These are phyloP conservation scores for Starmera quercuum DNA, from an alignment of 805 yeast species.

Conservation along the genomic window DNA sequence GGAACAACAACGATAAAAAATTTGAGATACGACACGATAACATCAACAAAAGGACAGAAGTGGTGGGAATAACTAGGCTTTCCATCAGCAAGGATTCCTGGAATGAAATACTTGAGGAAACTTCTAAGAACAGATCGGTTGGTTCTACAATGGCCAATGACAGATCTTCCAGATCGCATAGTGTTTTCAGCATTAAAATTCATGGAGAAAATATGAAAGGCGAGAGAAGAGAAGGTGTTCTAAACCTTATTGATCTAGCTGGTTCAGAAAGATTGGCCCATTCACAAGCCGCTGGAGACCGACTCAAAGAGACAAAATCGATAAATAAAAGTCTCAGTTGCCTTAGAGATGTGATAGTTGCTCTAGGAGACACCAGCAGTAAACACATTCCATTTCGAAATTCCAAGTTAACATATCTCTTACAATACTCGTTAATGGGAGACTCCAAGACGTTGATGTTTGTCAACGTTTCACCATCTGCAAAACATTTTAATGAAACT, in stretches of 20 bases:
- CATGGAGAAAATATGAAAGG: slow-evolving; percentile 49
- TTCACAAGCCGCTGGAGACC: slow-evolving; percentile 72
- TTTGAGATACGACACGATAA: slow-evolving; percentile 72
- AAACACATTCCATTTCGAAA: slow-evolving; percentile 89
- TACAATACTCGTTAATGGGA: slow-evolving; percentile 81
- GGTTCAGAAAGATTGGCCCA: slow-evolving; percentile 82
- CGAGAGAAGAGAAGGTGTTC: slow-evolving; percentile 43
- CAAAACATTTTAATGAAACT: slow-evolving; percentile 62
- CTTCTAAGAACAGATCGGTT: slow-evolving; percentile 58
- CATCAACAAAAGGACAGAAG: slow-evolving; percentile 39
- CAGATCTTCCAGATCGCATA: slow-evolving; percentile 87
- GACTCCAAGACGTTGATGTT: slow-evolving; percentile 88
- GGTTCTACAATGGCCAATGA: slow-evolving; percentile 79
- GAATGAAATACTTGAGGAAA: slow-evolving; percentile 39
- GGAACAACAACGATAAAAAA: slow-evolving; percentile 24
- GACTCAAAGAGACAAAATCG: slow-evolving; percentile 80
- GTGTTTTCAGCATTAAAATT: slow-evolving; percentile 62
- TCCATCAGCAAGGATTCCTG: not conserved
- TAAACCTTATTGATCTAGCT: slow-evolving; percentile 85
- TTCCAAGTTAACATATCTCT: slow-evolving; percentile 80
- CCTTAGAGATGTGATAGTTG: slow-evolving; percentile 81
- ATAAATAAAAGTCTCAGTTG: slow-evolving; percentile 85
- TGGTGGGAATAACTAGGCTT: slow-evolving; percentile 52
- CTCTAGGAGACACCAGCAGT: slow-evolving; percentile 42
- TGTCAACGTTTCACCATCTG: slow-evolving; percentile 74